These are phyloP conservation scores for Beverwykella pulmonaria DNA, from an alignment of 495 filamentous ascomycete species.

Conservation along the genomic window DNA sequence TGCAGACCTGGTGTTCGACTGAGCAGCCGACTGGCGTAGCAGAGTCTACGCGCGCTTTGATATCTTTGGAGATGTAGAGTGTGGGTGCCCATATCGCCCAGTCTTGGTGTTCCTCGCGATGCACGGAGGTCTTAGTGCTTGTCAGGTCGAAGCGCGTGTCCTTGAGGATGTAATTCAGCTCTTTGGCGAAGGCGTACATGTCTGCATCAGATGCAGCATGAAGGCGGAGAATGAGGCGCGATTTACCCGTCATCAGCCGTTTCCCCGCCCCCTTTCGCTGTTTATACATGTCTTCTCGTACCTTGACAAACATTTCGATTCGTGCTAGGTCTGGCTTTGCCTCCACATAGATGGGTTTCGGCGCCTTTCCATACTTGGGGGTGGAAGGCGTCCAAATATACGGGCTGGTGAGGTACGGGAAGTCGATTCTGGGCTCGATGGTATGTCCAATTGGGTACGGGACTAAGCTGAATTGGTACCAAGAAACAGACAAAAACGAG, in stretches of 20 bases:
- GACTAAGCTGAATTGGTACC: conserved; percentile 1
- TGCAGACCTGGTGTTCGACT: not conserved
- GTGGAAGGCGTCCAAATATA: not conserved
- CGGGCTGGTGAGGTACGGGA: not conserved
- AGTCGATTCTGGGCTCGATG: not conserved
- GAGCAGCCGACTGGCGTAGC: not conserved
- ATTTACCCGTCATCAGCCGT: not conserved
- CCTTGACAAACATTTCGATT: not conserved
- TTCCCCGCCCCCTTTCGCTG: not conserved
- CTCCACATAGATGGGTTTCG: not conserved
- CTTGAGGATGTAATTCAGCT: not conserved
- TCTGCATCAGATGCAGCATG: not conserved
- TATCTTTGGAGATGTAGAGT: not conserved
- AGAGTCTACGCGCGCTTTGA: not conserved
- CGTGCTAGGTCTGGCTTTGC: not conserved
- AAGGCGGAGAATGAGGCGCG: conserved; percentile 3
- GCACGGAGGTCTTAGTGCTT: not conserved
- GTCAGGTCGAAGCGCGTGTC: conserved; percentile 3
- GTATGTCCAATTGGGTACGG: not conserved
- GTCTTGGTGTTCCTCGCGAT: not conserved
- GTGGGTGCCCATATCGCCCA: not conserved
- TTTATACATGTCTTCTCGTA: not conserved
- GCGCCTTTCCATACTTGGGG: not conserved
- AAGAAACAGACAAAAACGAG: not conserved
- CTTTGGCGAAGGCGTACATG: conserved; percentile 1